These are phyloP conservation scores for Candida pini DNA, from an alignment of 805 yeast species.

Conservation along the genomic window DNA sequence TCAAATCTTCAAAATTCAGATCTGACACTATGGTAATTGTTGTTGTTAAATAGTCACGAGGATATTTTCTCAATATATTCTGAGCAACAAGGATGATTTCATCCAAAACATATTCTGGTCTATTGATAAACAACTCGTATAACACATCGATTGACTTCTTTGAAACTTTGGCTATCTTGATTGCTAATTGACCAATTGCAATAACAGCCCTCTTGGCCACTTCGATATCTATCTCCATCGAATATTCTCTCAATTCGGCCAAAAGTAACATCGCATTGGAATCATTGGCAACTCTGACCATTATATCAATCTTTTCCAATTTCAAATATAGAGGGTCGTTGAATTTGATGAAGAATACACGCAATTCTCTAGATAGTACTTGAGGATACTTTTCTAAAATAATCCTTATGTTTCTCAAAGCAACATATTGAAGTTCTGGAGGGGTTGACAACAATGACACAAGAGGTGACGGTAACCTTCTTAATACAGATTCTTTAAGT, in stretches of 20 bases:
- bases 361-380: slow-evolving; percentile 67
- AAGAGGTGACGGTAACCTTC: slow-evolving; percentile 76
- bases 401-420: slow-evolving; percentile 84
- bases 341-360: slow-evolving; percentile 87
- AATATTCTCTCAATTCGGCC: slow-evolving; percentile 71
- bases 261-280: slow-evolving; percentile 52
- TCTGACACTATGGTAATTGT: slow-evolving; percentile 48
- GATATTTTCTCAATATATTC: slow-evolving; percentile 62
- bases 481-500: slow-evolving; percentile 42
- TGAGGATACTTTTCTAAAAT: slow-evolving; percentile 84
- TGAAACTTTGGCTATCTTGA: slow-evolving; percentile 48
- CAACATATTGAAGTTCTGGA: slow-evolving; percentile 93
- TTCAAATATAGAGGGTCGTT: slow-evolving; percentile 78
- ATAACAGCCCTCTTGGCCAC: slow-evolving; percentile 62
- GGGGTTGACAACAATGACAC: slow-evolving; percentile 84
- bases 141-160: slow-evolving; percentile 57
- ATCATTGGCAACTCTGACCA: slow-evolving; percentile 63
- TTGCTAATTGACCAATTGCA: slow-evolving; percentile 69
- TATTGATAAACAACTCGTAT: slow-evolving; percentile 51
- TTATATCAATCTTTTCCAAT: slow-evolving; percentile 68
- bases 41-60: slow-evolving; percentile 44
- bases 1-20: slow-evolving; percentile 40
- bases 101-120: slow-evolving; percentile 57
- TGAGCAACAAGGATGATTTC: slow-evolving; percentile 59
- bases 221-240: slow-evolving; percentile 80